A percentile compares a stretch with the other conserved stretches of the same genome.
These are phyloP conservation scores for Bjerkandera adusta DNA, from an alignment of 1,284 basidiomycete genomes.

Conservation along the genomic window DNA sequence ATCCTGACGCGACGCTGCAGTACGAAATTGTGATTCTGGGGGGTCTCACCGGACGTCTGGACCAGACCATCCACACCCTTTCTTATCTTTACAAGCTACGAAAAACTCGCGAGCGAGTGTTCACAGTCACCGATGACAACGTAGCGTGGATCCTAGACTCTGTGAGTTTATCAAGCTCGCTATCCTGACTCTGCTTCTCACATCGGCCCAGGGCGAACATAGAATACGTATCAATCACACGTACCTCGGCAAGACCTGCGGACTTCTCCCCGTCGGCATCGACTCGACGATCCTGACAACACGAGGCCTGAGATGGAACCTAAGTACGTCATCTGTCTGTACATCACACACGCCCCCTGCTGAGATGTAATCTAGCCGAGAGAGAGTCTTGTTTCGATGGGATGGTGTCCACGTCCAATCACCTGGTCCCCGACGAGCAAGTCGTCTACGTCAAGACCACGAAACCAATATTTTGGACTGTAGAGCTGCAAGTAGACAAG, in stretches of 20 bases:
- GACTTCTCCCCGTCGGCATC: conserved; percentile 88
- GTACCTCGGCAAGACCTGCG: conserved; percentile 85
- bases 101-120: conserved; percentile 57
- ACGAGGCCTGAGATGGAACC: conserved; percentile 86
- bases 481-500: conserved; percentile 26
- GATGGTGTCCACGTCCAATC: conserved; percentile 89
- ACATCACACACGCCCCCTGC: background rate
- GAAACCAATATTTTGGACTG: conserved; percentile 82
- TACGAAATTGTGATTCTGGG: conserved; percentile 82
- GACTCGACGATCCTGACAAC: conserved; percentile 77
- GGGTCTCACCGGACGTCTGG: conserved; percentile 87
- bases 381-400: conserved; percentile 76
- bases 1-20: conserved; percentile 29
- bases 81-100: conserved; percentile 85
- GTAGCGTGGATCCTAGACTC: conserved; percentile 85
- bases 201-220: conserved; percentile 69
- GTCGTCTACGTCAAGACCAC: conserved; percentile 75
- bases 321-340: conserved; percentile 53
- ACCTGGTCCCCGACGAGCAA: conserved; percentile 64
- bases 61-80: conserved; percentile 92
- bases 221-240: conserved; percentile 70
- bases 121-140: conserved; percentile 84
- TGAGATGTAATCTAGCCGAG: conserved; percentile 40
- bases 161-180: conserved; percentile 41
- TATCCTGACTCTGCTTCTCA: conserved; percentile 1